Conservation (phyloP, 441 rosid genomes). For the Populus tomentosa region DNA sequence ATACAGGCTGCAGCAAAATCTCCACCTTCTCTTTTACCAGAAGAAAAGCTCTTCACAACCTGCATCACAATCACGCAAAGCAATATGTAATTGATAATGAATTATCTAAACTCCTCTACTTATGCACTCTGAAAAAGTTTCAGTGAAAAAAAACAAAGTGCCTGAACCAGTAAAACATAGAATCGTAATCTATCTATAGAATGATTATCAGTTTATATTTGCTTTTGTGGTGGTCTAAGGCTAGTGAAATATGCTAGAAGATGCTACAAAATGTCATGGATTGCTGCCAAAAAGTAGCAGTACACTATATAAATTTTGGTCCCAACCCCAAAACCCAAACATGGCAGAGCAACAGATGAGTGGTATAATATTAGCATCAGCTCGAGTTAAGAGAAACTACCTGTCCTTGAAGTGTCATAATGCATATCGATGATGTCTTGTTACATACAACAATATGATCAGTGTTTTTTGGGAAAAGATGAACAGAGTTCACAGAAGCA, state of each 20-base stretch:
- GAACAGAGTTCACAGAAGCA: slow-evolving; percentile 96
- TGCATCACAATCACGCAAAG: slow-evolving; percentile 26
- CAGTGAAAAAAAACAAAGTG: not conserved
- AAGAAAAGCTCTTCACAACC: slow-evolving; percentile 98
- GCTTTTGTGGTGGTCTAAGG: not conserved
- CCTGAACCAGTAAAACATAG: not conserved
- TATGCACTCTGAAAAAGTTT: not conserved
- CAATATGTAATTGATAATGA: not conserved
- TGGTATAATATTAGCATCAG: not conserved
- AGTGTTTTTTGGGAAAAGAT: slow-evolving; percentile 83
- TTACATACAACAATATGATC: slow-evolving; percentile 96
- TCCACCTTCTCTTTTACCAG: slow-evolving; percentile 96
- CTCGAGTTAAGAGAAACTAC: slow-evolving; percentile 31
- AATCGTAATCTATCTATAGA: not conserved
- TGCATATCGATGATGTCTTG: slow-evolving; percentile 83
- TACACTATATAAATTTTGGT: not conserved
- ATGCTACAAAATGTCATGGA: not conserved
- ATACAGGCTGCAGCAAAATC: slow-evolving; percentile 73
- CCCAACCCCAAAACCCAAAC: not conserved
- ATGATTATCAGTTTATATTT: no score
- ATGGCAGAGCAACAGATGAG: not conserved
- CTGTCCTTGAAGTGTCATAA: slow-evolving; percentile 99
- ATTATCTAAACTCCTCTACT: not conserved
- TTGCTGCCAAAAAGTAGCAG: not conserved
- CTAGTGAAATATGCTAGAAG: not conserved